Conservation (phyloP, 108 stramenopile genomes). For the Cyclotella atomus region DNA sequence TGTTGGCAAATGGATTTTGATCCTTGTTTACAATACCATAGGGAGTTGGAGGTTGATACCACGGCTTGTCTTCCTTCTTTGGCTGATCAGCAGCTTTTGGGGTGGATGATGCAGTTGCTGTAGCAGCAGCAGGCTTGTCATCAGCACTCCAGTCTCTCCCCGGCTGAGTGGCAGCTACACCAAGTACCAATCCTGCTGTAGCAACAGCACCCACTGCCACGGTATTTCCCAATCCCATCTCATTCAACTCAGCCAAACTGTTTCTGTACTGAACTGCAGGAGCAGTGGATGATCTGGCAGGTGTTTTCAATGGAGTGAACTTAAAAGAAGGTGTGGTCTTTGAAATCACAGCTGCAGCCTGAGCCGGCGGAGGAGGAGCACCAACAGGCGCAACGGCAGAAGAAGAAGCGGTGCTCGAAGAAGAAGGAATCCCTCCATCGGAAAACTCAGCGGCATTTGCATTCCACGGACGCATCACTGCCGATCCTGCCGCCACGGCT, state of each 20-base stretch:
- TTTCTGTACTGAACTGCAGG: not conserved
- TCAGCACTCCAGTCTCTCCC: too few species aligned
- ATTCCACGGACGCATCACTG: not conserved
- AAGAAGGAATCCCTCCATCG: not conserved
- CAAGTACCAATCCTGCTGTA: not conserved
- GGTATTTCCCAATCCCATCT: too few species aligned
- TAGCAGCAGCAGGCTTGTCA: not conserved
- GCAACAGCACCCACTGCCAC: not conserved
- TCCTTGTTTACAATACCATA: not conserved
- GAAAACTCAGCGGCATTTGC: constrained; percentile 19
- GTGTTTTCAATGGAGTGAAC: not conserved
- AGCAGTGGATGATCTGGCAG: not conserved
- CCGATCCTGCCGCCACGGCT: not conserved
- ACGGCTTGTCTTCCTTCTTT: not conserved
- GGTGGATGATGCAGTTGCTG: not conserved
- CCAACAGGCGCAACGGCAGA: not conserved
- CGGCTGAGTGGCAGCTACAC: not conserved
- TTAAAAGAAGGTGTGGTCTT: not conserved
- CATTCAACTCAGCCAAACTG: not conserved
- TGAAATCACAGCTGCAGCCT: not conserved
- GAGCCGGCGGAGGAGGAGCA: not conserved
- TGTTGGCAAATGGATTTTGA: not conserved
- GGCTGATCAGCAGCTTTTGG: not conserved
- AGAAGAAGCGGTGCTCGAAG: not conserved
- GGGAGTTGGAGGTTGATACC: constrained; percentile 9